These are phyloP conservation scores for Cyberlindnera japonica DNA, from an alignment of 805 yeast genomes.

Conservation along the genomic window DNA sequence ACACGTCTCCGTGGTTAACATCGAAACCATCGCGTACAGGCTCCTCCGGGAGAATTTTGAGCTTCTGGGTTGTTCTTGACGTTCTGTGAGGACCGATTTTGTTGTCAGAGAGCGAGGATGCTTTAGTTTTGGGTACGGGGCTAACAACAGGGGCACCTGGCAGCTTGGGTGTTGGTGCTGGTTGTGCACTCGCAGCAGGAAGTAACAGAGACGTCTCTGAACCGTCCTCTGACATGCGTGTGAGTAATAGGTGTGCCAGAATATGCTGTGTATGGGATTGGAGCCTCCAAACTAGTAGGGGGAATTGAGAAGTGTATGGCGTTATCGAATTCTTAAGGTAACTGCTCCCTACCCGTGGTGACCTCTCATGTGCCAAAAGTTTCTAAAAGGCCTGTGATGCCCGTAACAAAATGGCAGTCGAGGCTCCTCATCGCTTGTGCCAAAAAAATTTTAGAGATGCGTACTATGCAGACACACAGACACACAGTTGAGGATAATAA, in stretches of 20 bases:
- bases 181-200: neutral
- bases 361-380: slow-evolving; percentile 1
- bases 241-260: too few relatives aligned
- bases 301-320: neutral
- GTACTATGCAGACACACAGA: neutral
- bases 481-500: too few relatives aligned
- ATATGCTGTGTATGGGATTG: neutral
- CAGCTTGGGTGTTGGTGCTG: slow-evolving; percentile 1
- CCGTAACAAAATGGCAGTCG: neutral
- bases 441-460: slow-evolving; percentile 1
- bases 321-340: too few relatives aligned
- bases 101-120: slow-evolving; percentile 14
- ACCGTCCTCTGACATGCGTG: slow-evolving; percentile 6
- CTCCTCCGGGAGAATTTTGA: slow-evolving; percentile 67
- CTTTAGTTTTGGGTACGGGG: slow-evolving; percentile 2
- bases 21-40: slow-evolving; percentile 30
- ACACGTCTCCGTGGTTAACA: slow-evolving; percentile 44
- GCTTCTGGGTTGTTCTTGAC: slow-evolving; percentile 68
- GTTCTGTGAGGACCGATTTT: slow-evolving; percentile 72
- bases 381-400: neutral
- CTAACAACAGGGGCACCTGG: neutral
- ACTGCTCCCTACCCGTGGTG: neutral
- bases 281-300: neutral
- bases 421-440: neutral
- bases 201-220: slow-evolving; percentile 11